phyloP scores from a whole-genome alignment of 169 alveolate species.

The Theileria orientalis region DNA sequence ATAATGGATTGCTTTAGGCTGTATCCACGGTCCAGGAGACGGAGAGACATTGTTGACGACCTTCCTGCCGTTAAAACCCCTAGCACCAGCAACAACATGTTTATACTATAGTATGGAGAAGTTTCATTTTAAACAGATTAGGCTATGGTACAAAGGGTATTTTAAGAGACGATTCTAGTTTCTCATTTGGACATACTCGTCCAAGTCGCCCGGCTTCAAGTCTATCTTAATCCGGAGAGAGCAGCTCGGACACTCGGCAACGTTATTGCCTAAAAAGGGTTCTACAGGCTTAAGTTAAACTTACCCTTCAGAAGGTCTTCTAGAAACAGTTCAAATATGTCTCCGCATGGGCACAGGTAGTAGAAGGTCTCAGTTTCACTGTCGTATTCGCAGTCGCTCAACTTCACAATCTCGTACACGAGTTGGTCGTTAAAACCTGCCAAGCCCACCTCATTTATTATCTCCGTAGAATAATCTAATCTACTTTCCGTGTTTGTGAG shows the following conservation, averaged over 20 bases:
- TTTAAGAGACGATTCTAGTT: too few relatives aligned
- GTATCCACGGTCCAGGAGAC: slow-evolving; percentile 61
- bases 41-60: slow-evolving; percentile 47
- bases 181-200: slow-evolving; percentile 9
- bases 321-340: slow-evolving; percentile 46
- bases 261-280: slow-evolving; percentile 29
- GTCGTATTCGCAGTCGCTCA: slow-evolving; percentile 61
- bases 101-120: background rate
- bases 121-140: background rate
- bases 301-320: slow-evolving; percentile 42
- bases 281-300: background rate
- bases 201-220: slow-evolving; percentile 50
- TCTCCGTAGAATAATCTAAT: background rate
- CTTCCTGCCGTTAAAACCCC: background rate
- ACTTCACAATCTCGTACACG: slow-evolving; percentile 45
- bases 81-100: background rate
- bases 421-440: slow-evolving; percentile 51
- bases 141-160: background rate
- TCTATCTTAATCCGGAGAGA: slow-evolving; percentile 45
- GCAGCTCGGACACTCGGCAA: slow-evolving; percentile 68
- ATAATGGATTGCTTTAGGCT: slow-evolving; percentile 8
- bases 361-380: slow-evolving; percentile 28
- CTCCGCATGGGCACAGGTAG: slow-evolving; percentile 64
- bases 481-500: background rate
- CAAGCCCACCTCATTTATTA: slow-evolving; percentile 32